phyloP scores from a whole-genome alignment of 257 asterid genomes.

The Plantago ovata region DNA sequence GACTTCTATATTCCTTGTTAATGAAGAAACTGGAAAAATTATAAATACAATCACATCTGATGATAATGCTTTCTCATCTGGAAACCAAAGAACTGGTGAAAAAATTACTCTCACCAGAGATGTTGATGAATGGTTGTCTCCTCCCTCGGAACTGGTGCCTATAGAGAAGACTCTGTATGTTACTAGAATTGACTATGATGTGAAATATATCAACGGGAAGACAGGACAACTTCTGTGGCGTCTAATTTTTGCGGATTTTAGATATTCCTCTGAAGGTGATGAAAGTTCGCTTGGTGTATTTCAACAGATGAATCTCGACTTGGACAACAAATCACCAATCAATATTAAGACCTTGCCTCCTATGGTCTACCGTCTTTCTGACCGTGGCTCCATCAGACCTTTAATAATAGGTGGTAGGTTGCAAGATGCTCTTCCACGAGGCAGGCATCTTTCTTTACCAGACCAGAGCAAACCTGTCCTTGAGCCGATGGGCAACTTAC shows the following conservation, averaged over 20 bases:
- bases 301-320: conserved; percentile 21
- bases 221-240: conserved; percentile 78
- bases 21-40: conserved; percentile 68
- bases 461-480: conserved; percentile 26
- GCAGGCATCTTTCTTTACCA: conserved; percentile 44
- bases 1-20: conserved; percentile 66
- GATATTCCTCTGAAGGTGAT: conserved; percentile 70
- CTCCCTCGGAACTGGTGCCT: conserved; percentile 30
- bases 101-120: conserved; percentile 42
- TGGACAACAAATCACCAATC: conserved; percentile 30
- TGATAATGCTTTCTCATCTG: conserved; percentile 35
- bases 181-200: conserved; percentile 71
- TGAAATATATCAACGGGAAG: conserved; percentile 54
- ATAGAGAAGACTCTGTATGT: conserved; percentile 57
- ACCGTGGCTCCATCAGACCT: conserved; percentile 49
- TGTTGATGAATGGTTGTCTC: conserved; percentile 43
- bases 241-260: conserved; percentile 65
- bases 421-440: conserved; percentile 49
- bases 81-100: conserved; percentile 32
- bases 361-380: conserved; percentile 55
- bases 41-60: conserved; percentile 56
- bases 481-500: conserved; percentile 24
- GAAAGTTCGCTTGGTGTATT: conserved; percentile 42
- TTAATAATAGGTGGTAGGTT: conserved; percentile 35
- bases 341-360: conserved; percentile 52